phyloP scores from a whole-genome alignment of 1,284 basidiomycete genomes.

The Hypsizygus ulmarius region DNA sequence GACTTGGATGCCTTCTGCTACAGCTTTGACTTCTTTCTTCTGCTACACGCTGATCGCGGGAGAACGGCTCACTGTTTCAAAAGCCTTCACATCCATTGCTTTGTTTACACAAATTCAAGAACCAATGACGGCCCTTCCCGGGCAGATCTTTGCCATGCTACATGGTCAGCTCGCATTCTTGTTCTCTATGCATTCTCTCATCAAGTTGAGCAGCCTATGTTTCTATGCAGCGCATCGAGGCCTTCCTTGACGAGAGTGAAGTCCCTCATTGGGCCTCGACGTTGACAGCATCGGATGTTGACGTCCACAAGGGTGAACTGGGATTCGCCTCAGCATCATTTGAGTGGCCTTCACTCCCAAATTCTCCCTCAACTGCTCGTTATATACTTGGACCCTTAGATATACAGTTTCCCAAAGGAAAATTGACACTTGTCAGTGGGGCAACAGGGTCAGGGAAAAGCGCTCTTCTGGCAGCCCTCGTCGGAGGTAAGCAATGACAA shows the following conservation, averaged over 20 bases:
- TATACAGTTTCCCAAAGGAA: constrained; percentile 54
- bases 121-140: constrained; percentile 62
- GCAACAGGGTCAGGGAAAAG: constrained; percentile 81
- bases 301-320: constrained; percentile 27
- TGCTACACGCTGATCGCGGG: constrained; percentile 63
- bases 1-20: constrained; percentile 72
- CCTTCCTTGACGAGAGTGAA: constrained; percentile 59
- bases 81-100: constrained; percentile 66
- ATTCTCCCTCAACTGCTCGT: constrained; percentile 28
- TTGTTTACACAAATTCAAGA: constrained; percentile 63
- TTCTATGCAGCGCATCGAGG: constrained; percentile 68
- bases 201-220: constrained; percentile 50
- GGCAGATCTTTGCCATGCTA: constrained; percentile 60
- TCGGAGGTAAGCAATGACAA: constrained; percentile 49
- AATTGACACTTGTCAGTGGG: constrained; percentile 68
- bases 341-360: constrained; percentile 49
- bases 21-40: constrained; percentile 58
- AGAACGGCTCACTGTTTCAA: constrained; percentile 59
- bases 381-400: constrained; percentile 61
- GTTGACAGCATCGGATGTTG: constrained; percentile 30
- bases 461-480: constrained; percentile 61
- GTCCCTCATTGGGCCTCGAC: constrained; percentile 67
- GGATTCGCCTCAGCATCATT: constrained; percentile 57
- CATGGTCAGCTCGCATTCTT: constrained; percentile 42
- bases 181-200: constrained; percentile 11